Conservation (phyloP, 2,329 filamentous ascomycete genomes). For the Fusarium citri region DNA sequence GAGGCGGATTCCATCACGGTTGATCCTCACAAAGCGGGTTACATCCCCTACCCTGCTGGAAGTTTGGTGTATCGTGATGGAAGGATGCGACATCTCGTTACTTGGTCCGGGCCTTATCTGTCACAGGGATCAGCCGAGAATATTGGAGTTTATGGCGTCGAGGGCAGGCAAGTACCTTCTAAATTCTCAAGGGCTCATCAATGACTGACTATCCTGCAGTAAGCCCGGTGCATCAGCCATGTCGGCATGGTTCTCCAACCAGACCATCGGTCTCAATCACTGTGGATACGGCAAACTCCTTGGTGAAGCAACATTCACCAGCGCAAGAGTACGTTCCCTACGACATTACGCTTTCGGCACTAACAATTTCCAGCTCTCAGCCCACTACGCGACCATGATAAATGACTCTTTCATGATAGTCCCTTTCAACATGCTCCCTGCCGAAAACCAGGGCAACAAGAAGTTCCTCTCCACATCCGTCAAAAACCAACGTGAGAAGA, state of each 20-base stretch:
- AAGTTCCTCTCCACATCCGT: constrained; percentile 37
- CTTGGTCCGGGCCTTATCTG: constrained; percentile 57
- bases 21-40: constrained; percentile 61
- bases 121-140: constrained; percentile 54
- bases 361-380: constrained; percentile 49
- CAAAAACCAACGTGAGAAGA: constrained; percentile 53
- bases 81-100: constrained; percentile 57
- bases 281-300: constrained; percentile 57
- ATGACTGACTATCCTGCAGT: constrained; percentile 15
- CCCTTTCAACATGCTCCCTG: constrained; percentile 57
- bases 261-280: constrained; percentile 55
- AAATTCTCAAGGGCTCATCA: accelerated
- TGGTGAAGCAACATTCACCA: constrained; percentile 58
- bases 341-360: accelerated
- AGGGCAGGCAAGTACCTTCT: constrained; percentile 52
- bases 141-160: constrained; percentile 58
- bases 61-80: constrained; percentile 58
- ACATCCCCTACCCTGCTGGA: constrained; percentile 60
- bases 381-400: constrained; percentile 56
- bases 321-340: constrained; percentile 49
- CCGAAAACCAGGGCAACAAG: constrained; percentile 45
- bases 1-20: constrained; percentile 60
- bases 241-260: constrained; percentile 58
- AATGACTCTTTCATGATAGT: constrained; percentile 54
- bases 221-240: constrained; percentile 60